Base-by-base conservation (phyloP, 192 early-diverging fungal species). In the Phycomyces nitens region DNA sequence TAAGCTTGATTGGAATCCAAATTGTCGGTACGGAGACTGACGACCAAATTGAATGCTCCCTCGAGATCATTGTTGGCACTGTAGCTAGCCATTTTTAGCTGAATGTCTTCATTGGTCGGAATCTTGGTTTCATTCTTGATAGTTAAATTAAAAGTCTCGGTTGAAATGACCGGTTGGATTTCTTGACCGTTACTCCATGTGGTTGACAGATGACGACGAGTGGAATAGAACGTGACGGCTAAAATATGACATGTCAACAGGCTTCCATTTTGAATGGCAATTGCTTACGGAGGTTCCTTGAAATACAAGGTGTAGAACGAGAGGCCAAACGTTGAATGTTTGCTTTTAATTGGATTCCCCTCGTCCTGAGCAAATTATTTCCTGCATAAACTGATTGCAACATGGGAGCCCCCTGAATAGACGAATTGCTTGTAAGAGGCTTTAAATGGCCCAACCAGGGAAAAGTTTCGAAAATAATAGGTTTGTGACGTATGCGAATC, bases 331-430 rank as follows among this genome's bases (percentile, higher is more conserved):
- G 18, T 7, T 47, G 44, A 47, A 47, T 47, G 12, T 14, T 47
- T 14, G 12, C 2, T 47, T 47, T 47, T 11, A 47, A 18, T 18
- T 47, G 44, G 12, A 18, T 18, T n/a, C 12, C 44, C 12, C 44
- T 47, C 44, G 44, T 47, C 44, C 11, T 47, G 44, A 47, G 44
- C 12, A 47, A 47, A 47, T 14, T 14, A n/a, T 47, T 47, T 14
- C 44, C 44, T 18, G 44, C 44, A 47, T 47, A 47, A 47, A 47
- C 5, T 47, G 44, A 47, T 47, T 47, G 44, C 44, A 47, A 18
- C 44, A 47, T 47, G 18, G 18, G 44, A 47, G 18, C 12, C 44
- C 44, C 44, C 44, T 47, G 44, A 47, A 47, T 11, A 14, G 44
- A 7, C 5, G 44, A 47, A 3, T 47, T 11, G 60, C 3, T 34